phyloP scores from a whole-genome alignment of 179 eudicot species.

The Sideroxylon spinosum region DNA sequence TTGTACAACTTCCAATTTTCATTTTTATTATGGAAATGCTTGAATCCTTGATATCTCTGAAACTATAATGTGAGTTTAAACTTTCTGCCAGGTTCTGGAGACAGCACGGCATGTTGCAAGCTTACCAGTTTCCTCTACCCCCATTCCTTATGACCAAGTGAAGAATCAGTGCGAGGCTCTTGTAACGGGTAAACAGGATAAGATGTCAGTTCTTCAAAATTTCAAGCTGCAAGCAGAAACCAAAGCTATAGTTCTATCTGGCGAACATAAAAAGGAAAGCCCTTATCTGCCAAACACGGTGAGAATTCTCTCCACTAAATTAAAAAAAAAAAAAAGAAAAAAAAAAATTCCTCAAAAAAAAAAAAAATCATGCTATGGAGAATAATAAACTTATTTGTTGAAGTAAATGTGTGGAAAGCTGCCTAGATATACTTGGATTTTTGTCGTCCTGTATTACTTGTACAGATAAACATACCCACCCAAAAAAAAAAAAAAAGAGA shows the following conservation, averaged over 20 bases:
- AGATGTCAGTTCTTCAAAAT: constrained; percentile 80
- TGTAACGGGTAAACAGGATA: constrained; percentile 70
- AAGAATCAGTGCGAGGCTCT: constrained; percentile 87
- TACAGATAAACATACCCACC: too few species aligned
- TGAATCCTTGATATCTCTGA: not conserved
- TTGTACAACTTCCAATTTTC: not conserved
- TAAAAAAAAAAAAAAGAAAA: too few species aligned
- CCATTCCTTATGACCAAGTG: constrained; percentile 75
- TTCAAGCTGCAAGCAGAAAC: constrained; percentile 51
- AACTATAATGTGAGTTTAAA: not conserved
- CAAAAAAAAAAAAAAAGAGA: not conserved
- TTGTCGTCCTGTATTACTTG: too few species aligned
- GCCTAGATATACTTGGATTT: too few species aligned
- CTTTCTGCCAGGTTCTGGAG: constrained; percentile 54
- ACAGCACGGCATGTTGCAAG: constrained; percentile 83
- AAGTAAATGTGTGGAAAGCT: not conserved
- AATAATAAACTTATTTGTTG: not conserved
- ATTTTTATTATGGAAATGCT: not conserved
- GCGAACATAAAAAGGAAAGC: constrained; percentile 28
- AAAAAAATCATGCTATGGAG: not conserved
- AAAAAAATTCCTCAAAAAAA: too few species aligned
- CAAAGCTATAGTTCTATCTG: constrained; percentile 43
- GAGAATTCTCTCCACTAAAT: constrained; percentile 16
- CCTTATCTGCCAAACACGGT: constrained; percentile 29
- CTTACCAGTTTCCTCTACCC: constrained; percentile 47